Percentiles rank a stretch among this genome's conserved stretches.
Evolutionary conservation across 2,329 filamentous ascomycete species (phyloP).

Genomic region (Paecilomyces niveus): DNA sequence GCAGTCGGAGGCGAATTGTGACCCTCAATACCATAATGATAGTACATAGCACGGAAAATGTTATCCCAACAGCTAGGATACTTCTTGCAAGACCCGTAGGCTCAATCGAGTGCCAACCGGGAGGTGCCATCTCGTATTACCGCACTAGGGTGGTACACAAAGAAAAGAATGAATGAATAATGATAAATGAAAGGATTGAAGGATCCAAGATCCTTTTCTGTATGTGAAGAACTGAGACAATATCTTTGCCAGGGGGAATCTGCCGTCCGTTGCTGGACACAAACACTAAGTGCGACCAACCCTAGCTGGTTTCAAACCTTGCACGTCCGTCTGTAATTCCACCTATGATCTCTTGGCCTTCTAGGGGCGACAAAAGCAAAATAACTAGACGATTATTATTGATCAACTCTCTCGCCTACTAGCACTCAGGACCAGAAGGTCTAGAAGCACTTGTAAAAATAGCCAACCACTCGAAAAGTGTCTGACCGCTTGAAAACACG

Average conservation of each 20-base stretch:
- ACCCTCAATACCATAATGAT: not conserved
- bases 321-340: not conserved
- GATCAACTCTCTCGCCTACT: not conserved
- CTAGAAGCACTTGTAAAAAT: not conserved
- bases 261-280: not conserved
- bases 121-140: not conserved
- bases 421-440: not conserved
- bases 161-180: not conserved
- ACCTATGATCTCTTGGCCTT: not conserved
- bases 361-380: not conserved
- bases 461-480: too few species aligned
- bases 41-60: not conserved
- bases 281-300: not conserved
- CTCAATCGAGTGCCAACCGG: not conserved
- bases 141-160: not conserved
- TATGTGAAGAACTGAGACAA: not conserved
- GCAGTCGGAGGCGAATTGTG: not conserved
- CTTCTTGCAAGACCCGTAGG: not conserved
- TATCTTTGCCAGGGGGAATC: not conserved
- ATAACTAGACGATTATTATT: not conserved
- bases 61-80: not conserved
- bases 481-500: too few species aligned
- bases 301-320: not conserved
- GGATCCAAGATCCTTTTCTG: not conserved
- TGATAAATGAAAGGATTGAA: not conserved